Evolutionary conservation across 768 basidiomycete genomes (phyloP), one percentile per base, ranked within the genome.

Genomic region (Russula foetens): DNA sequence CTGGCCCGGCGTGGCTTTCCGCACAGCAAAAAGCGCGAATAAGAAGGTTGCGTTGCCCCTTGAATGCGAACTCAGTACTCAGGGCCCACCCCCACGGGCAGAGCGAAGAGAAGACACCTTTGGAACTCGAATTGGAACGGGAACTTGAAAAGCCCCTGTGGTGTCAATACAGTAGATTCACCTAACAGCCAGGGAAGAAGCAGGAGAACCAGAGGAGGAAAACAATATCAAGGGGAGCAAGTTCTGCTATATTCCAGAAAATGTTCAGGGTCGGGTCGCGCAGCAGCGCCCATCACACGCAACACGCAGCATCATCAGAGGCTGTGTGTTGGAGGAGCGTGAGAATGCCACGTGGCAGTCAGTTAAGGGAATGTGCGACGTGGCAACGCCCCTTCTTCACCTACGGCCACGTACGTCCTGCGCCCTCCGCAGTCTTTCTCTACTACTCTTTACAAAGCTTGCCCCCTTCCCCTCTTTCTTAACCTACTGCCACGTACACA

Each of bases 391-490:
- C 45, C 33, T 63, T 65, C 51, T 63, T 65, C 54, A 65, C 64
- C n/a, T 64, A 65, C 64, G 62, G 47, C 64, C 64, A 65, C 64
- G 64, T 65, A 65, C 64, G 64, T 65, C 64, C 64, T 65, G 64
- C 64, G 33, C 23, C 24, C 26, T 47, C 44, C 64, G 62, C 58
- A 63, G 62, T 56, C 54, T 11, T 29, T 31, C 21, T 35, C 43
- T 35, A 38, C 29, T n/a, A 38, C 31, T 28, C 51, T 57, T 50
- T 64, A 55, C 56, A n/a, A 48, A 17, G 23, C 23, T 33, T 12
- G 31, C 38, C 41, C 21, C 38, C 19, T 4, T 28, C 43, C 53
- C 11, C 38, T 41, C 38, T 48, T 45, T 41, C 33, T 12, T 26
- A 3, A 31, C 26, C 44, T n/a, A 63, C 48, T 48, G 33, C 47